Percentiles rank a stretch among this genome's conserved stretches.
Evolutionary conservation across 805 yeast species (phyloP).

Genomic region (Candida namnaoensis): DNA sequence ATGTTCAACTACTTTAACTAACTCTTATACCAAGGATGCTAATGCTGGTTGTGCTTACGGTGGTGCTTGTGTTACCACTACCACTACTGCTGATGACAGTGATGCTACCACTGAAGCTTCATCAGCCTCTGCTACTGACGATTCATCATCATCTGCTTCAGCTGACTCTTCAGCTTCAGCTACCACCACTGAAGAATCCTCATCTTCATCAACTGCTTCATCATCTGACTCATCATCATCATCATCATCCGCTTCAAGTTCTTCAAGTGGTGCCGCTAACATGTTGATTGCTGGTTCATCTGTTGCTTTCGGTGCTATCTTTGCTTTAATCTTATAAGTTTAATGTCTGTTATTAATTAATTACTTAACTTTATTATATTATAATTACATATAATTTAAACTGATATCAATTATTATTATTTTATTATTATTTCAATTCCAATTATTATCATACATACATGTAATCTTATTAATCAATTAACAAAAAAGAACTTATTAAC

Average conservation of each 20-base stretch:
- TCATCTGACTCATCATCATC: not conserved
- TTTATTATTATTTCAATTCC: too few relatives aligned
- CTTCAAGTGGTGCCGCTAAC: conserved; percentile 4
- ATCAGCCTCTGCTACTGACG: not conserved
- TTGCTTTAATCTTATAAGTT: conserved; percentile 1
- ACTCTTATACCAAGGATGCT: conserved; percentile 8
- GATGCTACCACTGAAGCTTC: conserved; percentile 1
- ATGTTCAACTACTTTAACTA: conserved; percentile 13
- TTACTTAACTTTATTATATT: too few relatives aligned
- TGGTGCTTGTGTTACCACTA: conserved; percentile 5
- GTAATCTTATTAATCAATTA: too few relatives aligned
- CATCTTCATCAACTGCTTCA: conserved; percentile 1
- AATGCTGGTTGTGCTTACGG: conserved; percentile 10
- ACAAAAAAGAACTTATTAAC: too few relatives aligned
- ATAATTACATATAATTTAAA: too few relatives aligned
- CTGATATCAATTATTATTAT: too few relatives aligned
- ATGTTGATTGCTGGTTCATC: conserved; percentile 3
- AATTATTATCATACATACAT: too few relatives aligned
- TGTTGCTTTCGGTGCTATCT: conserved; percentile 1
- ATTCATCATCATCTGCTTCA: conserved; percentile 2
- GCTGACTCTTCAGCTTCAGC: conserved; percentile 7
- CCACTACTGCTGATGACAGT: conserved; percentile 1
- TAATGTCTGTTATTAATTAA: too few relatives aligned
- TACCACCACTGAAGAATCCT: conserved; percentile 3
- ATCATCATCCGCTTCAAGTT: conserved; percentile 4